These are phyloP conservation scores for Sutorius australiensis DNA, from an alignment of 768 basidiomycete genomes.

Conservation along the genomic window DNA sequence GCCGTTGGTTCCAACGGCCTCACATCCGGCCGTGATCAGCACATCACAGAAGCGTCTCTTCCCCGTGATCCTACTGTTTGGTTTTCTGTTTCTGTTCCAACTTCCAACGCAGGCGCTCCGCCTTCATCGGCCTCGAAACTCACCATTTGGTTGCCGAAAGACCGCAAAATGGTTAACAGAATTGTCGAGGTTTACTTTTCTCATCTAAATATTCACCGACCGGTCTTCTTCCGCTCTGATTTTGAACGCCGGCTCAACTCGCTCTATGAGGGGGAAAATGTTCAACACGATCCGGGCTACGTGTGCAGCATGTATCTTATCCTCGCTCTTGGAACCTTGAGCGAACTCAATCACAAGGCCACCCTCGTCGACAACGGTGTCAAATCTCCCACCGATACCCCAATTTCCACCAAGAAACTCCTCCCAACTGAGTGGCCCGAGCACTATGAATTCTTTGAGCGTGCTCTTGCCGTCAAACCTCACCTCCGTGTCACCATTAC, in stretches of 20 bases:
- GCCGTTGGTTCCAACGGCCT: slow-evolving; percentile 74
- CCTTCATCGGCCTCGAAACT: slow-evolving; percentile 27
- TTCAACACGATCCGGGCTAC: slow-evolving; percentile 70
- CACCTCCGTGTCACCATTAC: slow-evolving; percentile 79
- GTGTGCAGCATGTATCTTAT: slow-evolving; percentile 75
- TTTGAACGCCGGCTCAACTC: slow-evolving; percentile 63
- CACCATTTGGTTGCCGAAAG: slow-evolving; percentile 70
- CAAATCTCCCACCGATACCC: slow-evolving; percentile 30
- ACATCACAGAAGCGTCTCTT: slow-evolving; percentile 46
- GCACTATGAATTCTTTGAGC: slow-evolving; percentile 81
- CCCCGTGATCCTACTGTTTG: slow-evolving; percentile 64
- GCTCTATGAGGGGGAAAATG: slow-evolving; percentile 55
- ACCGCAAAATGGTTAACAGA: slow-evolving; percentile 58
- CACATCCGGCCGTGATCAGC: slow-evolving; percentile 63
- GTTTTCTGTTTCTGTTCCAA: slow-evolving; percentile 51
- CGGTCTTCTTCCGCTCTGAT: slow-evolving; percentile 65
- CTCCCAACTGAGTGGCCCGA: slow-evolving; percentile 67
- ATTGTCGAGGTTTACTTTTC: slow-evolving; percentile 72
- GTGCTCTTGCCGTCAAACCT: slow-evolving; percentile 73
- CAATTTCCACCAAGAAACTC: slow-evolving; percentile 51
- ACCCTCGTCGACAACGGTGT: slow-evolving; percentile 48
- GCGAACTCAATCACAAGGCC: slow-evolving; percentile 73
- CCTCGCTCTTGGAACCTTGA: slow-evolving; percentile 76
- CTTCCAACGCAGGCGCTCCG: slow-evolving; percentile 36
- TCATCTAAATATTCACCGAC: slow-evolving; percentile 76